Evolutionary conservation across 192 early-diverging fungal genomes (phyloP), one percentile per base, ranked within the genome.

Genomic region (Dissophora ornata): DNA sequence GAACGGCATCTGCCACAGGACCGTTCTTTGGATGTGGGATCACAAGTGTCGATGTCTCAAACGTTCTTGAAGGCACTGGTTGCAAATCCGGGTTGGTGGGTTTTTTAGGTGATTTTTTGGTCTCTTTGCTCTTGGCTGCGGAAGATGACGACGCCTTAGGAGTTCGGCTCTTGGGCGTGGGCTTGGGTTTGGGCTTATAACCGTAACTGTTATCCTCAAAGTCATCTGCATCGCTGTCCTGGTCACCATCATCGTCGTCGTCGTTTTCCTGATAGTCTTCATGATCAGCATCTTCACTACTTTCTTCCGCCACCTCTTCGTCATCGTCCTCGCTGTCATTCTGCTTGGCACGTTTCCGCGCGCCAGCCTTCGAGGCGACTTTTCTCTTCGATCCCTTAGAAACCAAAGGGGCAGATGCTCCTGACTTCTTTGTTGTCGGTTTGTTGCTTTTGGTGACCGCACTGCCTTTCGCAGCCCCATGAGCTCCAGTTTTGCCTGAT

Each of bases 1-100:
- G 71, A 33, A 86, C 62, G 11, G 85, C 85, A 47, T 86, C 85
- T 2, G 85, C 65, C 30, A 79, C 77, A 2, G 79, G 81, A 0
- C 62, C 50, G 0, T 70, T 79, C 41, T 69, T 64, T 3, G 85
- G 85, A n/a, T 38, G 73, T 7, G 73, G 73, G 59, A 77, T 77
- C 44, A 56, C 46, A n/a, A 77, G 45, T 2, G 45, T 16, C 1
- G 73, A 77, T 10, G 41, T 40, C 0, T 26, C 21, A 24, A 67
- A 67, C 13, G 16, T 40, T 32, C 52, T 42, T 41, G 51, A 60
- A n/a, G 63, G 57, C 2, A 32, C 50, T 22, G 57, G 57, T 6
- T 38, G 34, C 10, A 59, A n/a, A 32, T 60, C 42, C 30, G 44
- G 50, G 21, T 30, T 18, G 22, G 36, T 44, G 12, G 42, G n/a